phyloP scores from a whole-genome alignment of 768 basidiomycete genomes.

The Collybia mongolica region DNA sequence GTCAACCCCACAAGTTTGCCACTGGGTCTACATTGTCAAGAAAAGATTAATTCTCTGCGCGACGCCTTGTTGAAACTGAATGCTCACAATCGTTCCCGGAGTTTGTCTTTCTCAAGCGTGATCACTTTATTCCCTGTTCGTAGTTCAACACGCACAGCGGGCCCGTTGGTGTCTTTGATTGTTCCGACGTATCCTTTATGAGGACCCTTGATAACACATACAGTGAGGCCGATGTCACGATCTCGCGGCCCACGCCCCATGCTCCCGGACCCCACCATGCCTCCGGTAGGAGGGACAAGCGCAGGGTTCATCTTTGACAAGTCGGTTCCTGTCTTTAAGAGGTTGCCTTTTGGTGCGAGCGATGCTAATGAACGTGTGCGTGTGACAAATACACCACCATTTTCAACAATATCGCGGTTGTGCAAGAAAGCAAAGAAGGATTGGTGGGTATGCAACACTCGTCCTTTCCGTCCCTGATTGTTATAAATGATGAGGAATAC shows the following conservation, averaged over 20 bases:
- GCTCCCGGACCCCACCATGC: constrained; percentile 76
- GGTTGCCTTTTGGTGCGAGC: constrained; percentile 80
- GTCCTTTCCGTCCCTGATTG: constrained; percentile 75
- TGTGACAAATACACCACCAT: constrained; percentile 93
- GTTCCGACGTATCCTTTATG: constrained; percentile 90
- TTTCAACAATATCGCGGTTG: constrained; percentile 87
- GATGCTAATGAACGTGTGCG: constrained; percentile 81
- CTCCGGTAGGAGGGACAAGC: constrained; percentile 58
- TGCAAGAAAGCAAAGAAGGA: constrained; percentile 93
- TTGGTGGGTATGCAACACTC: constrained; percentile 91
- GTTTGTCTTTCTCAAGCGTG: constrained; percentile 78
- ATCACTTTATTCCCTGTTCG: constrained; percentile 86
- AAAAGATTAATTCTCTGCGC: constrained; percentile 2
- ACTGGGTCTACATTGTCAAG: constrained; percentile 39
- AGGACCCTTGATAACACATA: constrained; percentile 82
- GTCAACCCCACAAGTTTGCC: constrained; percentile 56
- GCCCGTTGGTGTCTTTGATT: constrained; percentile 94
- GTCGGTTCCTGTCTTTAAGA: constrained; percentile 67
- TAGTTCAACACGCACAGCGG: constrained; percentile 86
- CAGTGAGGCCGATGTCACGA: constrained; percentile 74
- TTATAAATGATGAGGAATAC: constrained; percentile 5
- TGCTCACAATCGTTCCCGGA: constrained; percentile 71
- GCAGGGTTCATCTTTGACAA: constrained; percentile 92
- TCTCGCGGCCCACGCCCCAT: constrained; percentile 83
- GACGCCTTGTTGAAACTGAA: background rate